Evolutionary conservation across 2,329 filamentous ascomycete species (phyloP).

Genomic region (Aspergillus amoenus): DNA sequence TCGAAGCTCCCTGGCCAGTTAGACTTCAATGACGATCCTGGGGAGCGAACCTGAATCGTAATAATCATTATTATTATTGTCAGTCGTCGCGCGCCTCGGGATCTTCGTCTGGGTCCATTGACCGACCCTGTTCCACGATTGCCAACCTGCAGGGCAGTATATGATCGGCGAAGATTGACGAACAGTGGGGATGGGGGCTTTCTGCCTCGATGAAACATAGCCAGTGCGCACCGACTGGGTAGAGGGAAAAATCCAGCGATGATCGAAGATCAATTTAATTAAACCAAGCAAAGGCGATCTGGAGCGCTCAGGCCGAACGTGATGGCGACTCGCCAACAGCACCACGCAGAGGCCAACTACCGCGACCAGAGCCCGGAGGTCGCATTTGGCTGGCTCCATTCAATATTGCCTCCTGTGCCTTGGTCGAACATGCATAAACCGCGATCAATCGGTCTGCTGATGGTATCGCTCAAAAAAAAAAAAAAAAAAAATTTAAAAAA

Average conservation of each 20-base stretch:
- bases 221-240: conserved; percentile 10
- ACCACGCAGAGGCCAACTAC: neutral
- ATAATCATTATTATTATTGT: neutral
- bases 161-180: conserved; percentile 22
- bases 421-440: conserved; percentile 10
- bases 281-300: neutral
- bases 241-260: neutral
- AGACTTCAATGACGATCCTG: conserved; percentile 18
- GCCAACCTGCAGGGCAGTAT: conserved; percentile 15
- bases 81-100: neutral
- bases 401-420: conserved; percentile 10
- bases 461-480: neutral
- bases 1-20: conserved; percentile 1
- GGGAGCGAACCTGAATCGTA: conserved; percentile 11
- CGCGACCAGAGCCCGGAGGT: neutral
- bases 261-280: neutral
- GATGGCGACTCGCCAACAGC: conserved; percentile 3
- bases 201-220: conserved; percentile 17
- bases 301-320: neutral
- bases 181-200: conserved; percentile 15
- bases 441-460: conserved; percentile 4
- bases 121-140: conserved; percentile 12
- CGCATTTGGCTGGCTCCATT: conserved; percentile 7
- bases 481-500: neutral
- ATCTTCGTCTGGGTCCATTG: neutral